Base-by-base conservation (phyloP, 164 flowering plant genomes). In the Vitis amurensis region DNA sequence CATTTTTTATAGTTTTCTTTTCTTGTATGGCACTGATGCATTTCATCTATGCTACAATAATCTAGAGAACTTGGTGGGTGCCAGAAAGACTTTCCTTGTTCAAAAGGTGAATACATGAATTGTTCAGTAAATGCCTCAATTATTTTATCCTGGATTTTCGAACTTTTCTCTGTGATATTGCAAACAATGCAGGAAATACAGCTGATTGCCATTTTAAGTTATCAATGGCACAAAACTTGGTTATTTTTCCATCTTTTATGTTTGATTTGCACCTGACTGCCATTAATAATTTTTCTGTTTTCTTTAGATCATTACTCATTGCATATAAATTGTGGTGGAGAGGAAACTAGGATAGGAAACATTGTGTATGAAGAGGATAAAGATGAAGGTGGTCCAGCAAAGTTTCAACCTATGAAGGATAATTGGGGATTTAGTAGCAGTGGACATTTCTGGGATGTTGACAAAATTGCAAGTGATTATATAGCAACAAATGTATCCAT, bases 251-350 rank as follows among this genome's bases (percentile, higher is more conserved):
- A 37, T 6, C 37, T 57, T 56, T 64, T 44, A 37, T 29, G 44
- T 3, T 57, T 53, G 68, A 49, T 58, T 67, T 29, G 57, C 48
- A 2, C 12, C 12, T 27, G 37, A 13, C 16, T 63, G 75, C 44
- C 44, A 37, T 37, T 37, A 37, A 37, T 6, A 37, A 37, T 37
- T 4, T 37, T 37, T 37, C 7, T 0, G 0, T 6, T 37, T 37
- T 37, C 44, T 6, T 37, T 37, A 37, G 81, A 74, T 27, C 62
- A 55, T 47, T 73, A 78, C 55, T 76, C 81, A 1, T 55, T 82
- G 48, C 76, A 79, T 70, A 77, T 87, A 50, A 87, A 87, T 60
- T 84, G 90, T 68, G 90, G 86, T 30, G 81, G 81, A 65, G 11
- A 10, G 2, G 19, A 64, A 55, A 47, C 23, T 13, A 68, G 44